These are phyloP conservation scores for Daldinia grandis DNA, from an alignment of 495 filamentous ascomycete species.

Conservation along the genomic window DNA sequence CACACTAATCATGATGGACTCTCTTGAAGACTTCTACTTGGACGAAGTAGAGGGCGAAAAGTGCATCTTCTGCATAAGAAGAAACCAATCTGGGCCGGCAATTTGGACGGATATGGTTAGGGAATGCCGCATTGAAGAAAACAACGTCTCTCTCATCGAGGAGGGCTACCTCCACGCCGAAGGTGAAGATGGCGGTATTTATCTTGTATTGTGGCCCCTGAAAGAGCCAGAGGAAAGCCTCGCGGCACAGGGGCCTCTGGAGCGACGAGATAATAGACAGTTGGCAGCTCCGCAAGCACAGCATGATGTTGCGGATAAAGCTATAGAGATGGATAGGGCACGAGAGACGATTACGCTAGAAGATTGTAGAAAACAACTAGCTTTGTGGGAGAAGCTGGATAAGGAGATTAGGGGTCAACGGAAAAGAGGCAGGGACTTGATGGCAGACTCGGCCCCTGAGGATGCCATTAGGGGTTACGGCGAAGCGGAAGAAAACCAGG, in stretches of 20 bases:
- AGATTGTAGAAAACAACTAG: not conserved
- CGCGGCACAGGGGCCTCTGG: not conserved
- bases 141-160: conserved; percentile 2
- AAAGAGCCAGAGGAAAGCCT: not conserved
- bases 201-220: conserved; percentile 4
- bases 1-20: not conserved
- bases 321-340: not conserved
- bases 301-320: not conserved
- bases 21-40: not conserved
- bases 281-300: not conserved
- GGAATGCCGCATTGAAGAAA: not conserved
- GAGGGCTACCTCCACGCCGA: conserved; percentile 5
- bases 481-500: not conserved
- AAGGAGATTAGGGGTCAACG: not conserved
- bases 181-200: not conserved
- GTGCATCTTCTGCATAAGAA: conserved; percentile 5
- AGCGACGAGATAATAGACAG: not conserved
- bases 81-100: not conserved
- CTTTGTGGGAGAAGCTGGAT: not conserved
- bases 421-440: not conserved
- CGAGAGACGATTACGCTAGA: not conserved
- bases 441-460: not conserved
- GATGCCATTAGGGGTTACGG: not conserved
- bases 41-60: conserved; percentile 4
- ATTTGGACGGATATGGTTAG: conserved; percentile 4